Evolutionary conservation across 495 filamentous ascomycete genomes (phyloP), one percentile per base, ranked within the genome.

Genomic region (Hyaloscypha variabilis): DNA sequence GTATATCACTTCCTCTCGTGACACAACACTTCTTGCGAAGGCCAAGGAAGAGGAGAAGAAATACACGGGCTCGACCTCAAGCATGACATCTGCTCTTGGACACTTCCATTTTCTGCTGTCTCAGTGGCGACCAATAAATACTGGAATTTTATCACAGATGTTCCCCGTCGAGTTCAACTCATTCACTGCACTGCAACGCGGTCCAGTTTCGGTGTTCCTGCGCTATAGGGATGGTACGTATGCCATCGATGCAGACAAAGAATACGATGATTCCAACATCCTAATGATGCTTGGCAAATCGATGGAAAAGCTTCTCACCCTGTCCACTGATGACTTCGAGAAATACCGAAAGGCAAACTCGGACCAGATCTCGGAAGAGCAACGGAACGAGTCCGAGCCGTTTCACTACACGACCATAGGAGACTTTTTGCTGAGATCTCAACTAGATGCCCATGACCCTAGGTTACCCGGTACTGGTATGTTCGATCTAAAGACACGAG

Each of bases 201-300:
- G 83, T 1, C 93, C 95, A 1, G 82, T 87, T 17, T 91, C 93
- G 19, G 87, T 94, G 69, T 96, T 98, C 70, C 77, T 98, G 26
- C 87, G 91, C 51, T 93, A 87, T 76, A 93, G 90, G 70, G 83
- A 94, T 74, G 93, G 91, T 3, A 81, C 83, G 1, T 97, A 98
- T 74, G 94, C 96, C n/a, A 96, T 99, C 66, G 95, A 99, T 77
- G 91, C 93, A 0, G 95, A 98, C 76, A 99, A 98, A 78, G 87
- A 97, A 74, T 96, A 85, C 71, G 95, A 97, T 67, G 83, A 77
- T 8, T 89, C 90, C 26, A 98, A 91, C 64, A 85, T 99, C 46
- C 81, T 98, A 29, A 93, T 88, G 74, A 91, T 93, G 79, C 84
- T 99, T 8, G 95, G 95, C 8, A 92, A 93, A 64, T 96, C 93